These are phyloP conservation scores for Cercospora beticola DNA, from an alignment of 2,329 filamentous ascomycete species.

Conservation along the genomic window DNA sequence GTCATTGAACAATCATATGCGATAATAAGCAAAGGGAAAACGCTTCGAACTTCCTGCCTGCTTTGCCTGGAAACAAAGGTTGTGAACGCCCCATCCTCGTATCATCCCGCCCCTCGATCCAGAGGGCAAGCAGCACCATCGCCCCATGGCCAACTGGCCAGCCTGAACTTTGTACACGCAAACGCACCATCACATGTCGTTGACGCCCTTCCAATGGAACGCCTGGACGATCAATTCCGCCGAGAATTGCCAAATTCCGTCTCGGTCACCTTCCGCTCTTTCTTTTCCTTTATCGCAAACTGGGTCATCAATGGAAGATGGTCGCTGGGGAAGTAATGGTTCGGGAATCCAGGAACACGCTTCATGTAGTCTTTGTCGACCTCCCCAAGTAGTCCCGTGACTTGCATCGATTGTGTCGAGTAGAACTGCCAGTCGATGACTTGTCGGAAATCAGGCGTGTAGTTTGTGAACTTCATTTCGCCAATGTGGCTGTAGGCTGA, in stretches of 20 bases:
- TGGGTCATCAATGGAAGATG: slow-evolving; percentile 88
- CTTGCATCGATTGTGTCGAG: slow-evolving; percentile 82
- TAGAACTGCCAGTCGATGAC: slow-evolving; percentile 99
- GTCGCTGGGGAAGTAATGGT: slow-evolving; percentile 91
- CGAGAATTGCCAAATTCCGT: slow-evolving; percentile 37
- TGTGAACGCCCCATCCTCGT: slow-evolving; percentile 7
- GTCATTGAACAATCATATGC: not conserved
- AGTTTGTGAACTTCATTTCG: slow-evolving; percentile 92
- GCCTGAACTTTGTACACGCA: slow-evolving; percentile 11
- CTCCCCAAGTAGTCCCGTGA: slow-evolving; percentile 79
- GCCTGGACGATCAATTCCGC: slow-evolving; percentile 22
- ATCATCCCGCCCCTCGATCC: not conserved
- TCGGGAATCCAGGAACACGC: slow-evolving; percentile 85
- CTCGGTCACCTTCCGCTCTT: slow-evolving; percentile 55
- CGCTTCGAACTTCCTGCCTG: slow-evolving; percentile 10
- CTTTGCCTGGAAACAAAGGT: slow-evolving; percentile 16
- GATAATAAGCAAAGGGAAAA: slow-evolving; percentile 1
- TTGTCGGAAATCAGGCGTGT: slow-evolving; percentile 87
- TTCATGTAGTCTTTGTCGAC: slow-evolving; percentile 83
- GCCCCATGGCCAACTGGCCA: not conserved
- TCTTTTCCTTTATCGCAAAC: slow-evolving; percentile 83
- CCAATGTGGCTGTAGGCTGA: slow-evolving; percentile 84
- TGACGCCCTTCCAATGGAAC: slow-evolving; percentile 5
- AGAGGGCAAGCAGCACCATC: not conserved
- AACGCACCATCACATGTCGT: slow-evolving; percentile 6